phyloP scores from a whole-genome alignment of 2,329 filamentous ascomycete genomes.

The Stachybotrys chlorohalonatus region DNA sequence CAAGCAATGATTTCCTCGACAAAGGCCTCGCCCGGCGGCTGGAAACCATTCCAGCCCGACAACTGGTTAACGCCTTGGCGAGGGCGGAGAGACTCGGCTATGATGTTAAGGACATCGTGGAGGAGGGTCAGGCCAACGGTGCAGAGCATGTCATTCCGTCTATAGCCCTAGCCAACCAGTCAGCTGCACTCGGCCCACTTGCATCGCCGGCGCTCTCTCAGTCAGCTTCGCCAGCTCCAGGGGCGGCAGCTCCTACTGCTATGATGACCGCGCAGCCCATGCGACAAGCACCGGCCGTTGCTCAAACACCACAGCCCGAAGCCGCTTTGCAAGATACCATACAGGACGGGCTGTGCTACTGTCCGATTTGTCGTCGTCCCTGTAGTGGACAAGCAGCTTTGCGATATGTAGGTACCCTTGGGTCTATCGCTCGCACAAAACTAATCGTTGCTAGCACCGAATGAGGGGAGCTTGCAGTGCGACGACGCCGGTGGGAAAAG shows the following conservation, averaged over 20 bases:
- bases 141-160: slow-evolving; percentile 21
- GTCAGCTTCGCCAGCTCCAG: not conserved
- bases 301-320: no score
- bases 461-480: slow-evolving; percentile 16
- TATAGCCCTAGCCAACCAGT: not conserved
- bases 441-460: slow-evolving; percentile 15
- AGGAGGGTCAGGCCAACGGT: slow-evolving; percentile 20
- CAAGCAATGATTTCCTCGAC: slow-evolving; percentile 42
- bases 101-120: slow-evolving; percentile 38
- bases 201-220: not conserved
- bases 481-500: slow-evolving; percentile 3
- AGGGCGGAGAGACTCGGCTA: slow-evolving; percentile 49
- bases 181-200: not conserved
- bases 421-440: no score
- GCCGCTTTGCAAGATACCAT: no score
- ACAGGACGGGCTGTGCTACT: slow-evolving; percentile 7
- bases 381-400: slow-evolving; percentile 16
- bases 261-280: not conserved
- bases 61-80: slow-evolving; percentile 47
- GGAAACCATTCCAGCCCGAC: slow-evolving; percentile 42
- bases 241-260: not conserved
- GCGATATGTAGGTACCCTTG: not conserved
- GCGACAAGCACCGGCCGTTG: not conserved
- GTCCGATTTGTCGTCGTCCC: slow-evolving; percentile 21
- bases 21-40: slow-evolving; percentile 41